Evolutionary conservation across 2,329 filamentous ascomycete species (phyloP).

Genomic region (Neodidymelliopsis sp.): DNA sequence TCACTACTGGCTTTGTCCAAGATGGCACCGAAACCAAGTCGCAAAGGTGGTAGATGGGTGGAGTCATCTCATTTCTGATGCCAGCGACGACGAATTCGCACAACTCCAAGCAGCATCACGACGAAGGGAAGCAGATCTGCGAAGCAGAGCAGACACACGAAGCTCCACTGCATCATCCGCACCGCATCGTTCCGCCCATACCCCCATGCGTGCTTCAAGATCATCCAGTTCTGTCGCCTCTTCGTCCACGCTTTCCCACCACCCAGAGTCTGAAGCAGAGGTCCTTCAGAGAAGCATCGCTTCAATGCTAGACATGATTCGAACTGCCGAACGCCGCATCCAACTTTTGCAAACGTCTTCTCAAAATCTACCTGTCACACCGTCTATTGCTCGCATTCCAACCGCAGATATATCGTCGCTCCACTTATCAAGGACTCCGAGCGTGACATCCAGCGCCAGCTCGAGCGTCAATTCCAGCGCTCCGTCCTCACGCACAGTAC

Average conservation of each 20-base stretch:
- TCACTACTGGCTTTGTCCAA: slow-evolving; percentile 7
- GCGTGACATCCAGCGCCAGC: neutral
- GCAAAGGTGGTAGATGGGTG: slow-evolving; percentile 6
- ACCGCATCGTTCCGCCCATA: neutral
- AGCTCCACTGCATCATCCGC: slow-evolving; percentile 1
- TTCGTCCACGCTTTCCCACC: neutral
- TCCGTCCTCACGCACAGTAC: neutral
- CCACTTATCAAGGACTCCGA: neutral
- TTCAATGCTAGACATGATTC: slow-evolving; percentile 11
- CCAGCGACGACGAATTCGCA: neutral
- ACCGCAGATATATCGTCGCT: slow-evolving; percentile 15
- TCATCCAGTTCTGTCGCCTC: neutral
- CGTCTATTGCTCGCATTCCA: slow-evolving; percentile 6
- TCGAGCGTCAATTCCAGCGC: neutral
- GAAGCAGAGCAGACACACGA: neutral
- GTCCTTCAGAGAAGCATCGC: slow-evolving; percentile 13
- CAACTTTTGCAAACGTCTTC: neutral
- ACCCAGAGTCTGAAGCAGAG: neutral
- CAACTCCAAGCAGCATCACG: neutral
- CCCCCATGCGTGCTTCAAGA: neutral
- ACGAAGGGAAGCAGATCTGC: neutral
- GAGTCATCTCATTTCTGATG: neutral
- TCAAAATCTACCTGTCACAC: neutral
- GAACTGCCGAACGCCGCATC: slow-evolving; percentile 1
- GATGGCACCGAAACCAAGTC: slow-evolving; percentile 6